Conservation (phyloP, 352 stramenopile genomes). For the Globisporangium cylindrosporum region DNA sequence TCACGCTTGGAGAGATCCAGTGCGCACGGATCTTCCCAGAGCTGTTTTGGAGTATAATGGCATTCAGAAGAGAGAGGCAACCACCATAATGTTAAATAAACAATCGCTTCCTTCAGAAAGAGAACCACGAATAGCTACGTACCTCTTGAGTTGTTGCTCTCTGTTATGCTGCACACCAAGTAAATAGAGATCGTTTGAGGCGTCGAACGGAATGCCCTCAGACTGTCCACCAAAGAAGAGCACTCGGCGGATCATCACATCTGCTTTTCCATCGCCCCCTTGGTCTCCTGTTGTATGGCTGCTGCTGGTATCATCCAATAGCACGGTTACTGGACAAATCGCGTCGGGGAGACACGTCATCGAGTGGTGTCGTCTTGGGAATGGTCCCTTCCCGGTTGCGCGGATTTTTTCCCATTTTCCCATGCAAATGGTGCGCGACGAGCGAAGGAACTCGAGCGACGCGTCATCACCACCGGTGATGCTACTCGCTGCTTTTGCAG, state of each 20-base stretch:
- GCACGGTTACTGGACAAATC: conserved; percentile 20
- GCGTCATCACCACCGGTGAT: conserved; percentile 6
- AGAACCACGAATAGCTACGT: neutral
- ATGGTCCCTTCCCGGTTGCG: conserved; percentile 34
- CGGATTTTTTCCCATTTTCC: conserved; percentile 65
- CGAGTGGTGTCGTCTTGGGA: conserved; percentile 54
- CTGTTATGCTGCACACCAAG: conserved; percentile 14
- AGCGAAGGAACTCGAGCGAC: conserved; percentile 39
- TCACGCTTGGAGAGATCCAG: conserved; percentile 37
- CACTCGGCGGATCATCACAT: conserved; percentile 38
- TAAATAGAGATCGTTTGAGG: conserved; percentile 64
- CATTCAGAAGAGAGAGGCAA: neutral
- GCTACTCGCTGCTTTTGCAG: neutral
- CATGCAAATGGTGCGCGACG: conserved; percentile 33
- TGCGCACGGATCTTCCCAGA: conserved; percentile 25
- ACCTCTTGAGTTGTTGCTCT: neutral
- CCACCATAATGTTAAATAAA: neutral
- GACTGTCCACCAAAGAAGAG: conserved; percentile 70
- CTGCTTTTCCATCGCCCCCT: neutral
- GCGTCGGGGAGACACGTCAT: conserved; percentile 56
- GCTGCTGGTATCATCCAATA: conserved; percentile 7
- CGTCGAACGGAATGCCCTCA: conserved; percentile 63
- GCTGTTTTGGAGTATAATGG: conserved; percentile 1
- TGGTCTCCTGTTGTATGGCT: neutral
- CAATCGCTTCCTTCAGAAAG: neutral